phyloP scores from a whole-genome alignment of 495 filamentous ascomycete genomes.

The Monascus purpureus region DNA sequence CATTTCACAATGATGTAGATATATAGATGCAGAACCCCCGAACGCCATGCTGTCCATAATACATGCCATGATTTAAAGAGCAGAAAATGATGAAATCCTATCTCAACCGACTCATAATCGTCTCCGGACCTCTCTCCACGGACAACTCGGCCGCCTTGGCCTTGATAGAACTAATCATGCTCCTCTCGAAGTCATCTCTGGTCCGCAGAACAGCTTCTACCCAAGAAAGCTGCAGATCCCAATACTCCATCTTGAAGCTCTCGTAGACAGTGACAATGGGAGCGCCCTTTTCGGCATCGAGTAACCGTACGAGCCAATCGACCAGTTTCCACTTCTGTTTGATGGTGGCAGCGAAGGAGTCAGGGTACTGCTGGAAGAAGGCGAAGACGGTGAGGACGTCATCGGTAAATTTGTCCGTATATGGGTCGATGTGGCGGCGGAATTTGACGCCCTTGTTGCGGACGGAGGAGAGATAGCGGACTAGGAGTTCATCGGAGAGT shows the following conservation, averaged over 20 bases:
- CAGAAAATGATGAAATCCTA: conserved; percentile 26
- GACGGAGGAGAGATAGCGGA: conserved; percentile 72
- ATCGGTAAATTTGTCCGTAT: conserved; percentile 79
- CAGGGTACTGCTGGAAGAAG: conserved; percentile 45
- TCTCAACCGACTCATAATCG: conserved; percentile 81
- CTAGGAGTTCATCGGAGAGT: conserved; percentile 75
- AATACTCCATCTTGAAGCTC: conserved; percentile 70
- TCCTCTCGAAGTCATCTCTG: conserved; percentile 85
- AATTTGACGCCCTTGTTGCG: conserved; percentile 87
- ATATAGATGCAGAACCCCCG: too few species aligned
- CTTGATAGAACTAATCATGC: conserved; percentile 78
- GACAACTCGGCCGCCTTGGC: conserved; percentile 71
- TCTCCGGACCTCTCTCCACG: conserved; percentile 64
- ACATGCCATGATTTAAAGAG: too few species aligned
- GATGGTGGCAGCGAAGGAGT: conserved; percentile 56
- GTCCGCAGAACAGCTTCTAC: conserved; percentile 83
- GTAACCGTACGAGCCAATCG: conserved; percentile 59
- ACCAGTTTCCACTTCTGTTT: conserved; percentile 88
- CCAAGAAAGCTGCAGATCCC: conserved; percentile 92
- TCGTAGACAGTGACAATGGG: conserved; percentile 63
- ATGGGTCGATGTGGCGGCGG: conserved; percentile 59
- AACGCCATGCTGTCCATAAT: too few species aligned
- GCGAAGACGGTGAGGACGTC: conserved; percentile 74
- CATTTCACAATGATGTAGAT: too few species aligned
- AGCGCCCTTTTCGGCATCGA: conserved; percentile 59